Evolutionary conservation across 495 filamentous ascomycete species (phyloP).

Genomic region (Rusavskia elegans): DNA sequence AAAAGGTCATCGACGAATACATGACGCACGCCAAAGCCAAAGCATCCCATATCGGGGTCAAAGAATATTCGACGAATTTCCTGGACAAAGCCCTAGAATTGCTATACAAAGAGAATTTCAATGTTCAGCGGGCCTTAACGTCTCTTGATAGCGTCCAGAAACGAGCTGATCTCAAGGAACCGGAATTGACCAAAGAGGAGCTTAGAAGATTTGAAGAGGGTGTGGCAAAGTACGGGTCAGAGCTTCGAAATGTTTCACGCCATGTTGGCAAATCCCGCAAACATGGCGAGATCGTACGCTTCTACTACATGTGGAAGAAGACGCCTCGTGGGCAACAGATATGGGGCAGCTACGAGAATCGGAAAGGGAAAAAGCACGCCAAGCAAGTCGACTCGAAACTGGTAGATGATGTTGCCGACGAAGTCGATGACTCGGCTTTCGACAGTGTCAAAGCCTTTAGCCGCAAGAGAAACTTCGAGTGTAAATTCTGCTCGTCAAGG

Average conservation of each 20-base stretch:
- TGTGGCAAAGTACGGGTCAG: constrained; percentile 80
- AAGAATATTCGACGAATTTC: constrained; percentile 64
- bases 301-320: constrained; percentile 98
- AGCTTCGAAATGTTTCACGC: constrained; percentile 66
- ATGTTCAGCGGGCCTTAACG: constrained; percentile 56
- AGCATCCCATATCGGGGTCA: constrained; percentile 45
- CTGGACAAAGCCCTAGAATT: constrained; percentile 70
- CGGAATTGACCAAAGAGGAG: constrained; percentile 62
- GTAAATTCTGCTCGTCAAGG: constrained; percentile 80
- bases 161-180: constrained; percentile 69
- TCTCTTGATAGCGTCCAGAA: constrained; percentile 49
- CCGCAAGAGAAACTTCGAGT: constrained; percentile 72
- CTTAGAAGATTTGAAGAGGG: constrained; percentile 83
- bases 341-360: constrained; percentile 74
- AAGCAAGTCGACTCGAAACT: constrained; percentile 46
- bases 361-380: constrained; percentile 78
- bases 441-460: constrained; percentile 71
- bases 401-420: constrained; percentile 83
- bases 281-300: constrained; percentile 67
- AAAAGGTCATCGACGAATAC: constrained; percentile 52
- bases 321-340: constrained; percentile 68
- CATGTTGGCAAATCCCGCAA: constrained; percentile 66
- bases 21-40: constrained; percentile 49
- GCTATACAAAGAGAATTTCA: constrained; percentile 54
- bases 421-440: constrained; percentile 90